Conservation (phyloP, 257 asterid genomes). For the Sherardia arvensis region DNA sequence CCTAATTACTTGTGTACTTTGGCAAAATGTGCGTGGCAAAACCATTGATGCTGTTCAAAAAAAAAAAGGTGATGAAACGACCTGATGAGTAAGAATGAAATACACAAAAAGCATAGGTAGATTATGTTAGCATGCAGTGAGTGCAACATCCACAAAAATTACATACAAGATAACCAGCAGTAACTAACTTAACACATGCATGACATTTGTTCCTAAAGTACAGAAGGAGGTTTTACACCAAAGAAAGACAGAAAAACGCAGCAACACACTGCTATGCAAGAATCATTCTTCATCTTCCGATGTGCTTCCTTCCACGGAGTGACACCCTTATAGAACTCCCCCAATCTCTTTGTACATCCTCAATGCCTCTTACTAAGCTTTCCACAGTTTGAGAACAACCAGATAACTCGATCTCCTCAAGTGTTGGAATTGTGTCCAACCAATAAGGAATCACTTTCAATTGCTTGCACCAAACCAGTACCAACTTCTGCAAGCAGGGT, state of each 20-base stretch:
- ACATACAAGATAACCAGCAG: no score
- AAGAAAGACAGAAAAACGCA: background rate
- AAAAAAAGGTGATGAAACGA: no score
- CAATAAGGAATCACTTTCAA: background rate
- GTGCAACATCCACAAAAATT: no score
- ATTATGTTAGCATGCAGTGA: no score
- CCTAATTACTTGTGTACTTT: no score
- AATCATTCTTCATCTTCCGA: no score
- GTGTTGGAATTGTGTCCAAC: background rate
- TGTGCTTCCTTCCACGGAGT: background rate
- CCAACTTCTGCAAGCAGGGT: background rate
- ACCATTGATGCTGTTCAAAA: no score
- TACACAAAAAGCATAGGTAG: no score
- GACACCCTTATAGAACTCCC: background rate
- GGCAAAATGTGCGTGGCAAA: no score
- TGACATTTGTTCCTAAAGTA: no score
- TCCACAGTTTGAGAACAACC: background rate
- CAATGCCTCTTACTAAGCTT: background rate
- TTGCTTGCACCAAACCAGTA: background rate
- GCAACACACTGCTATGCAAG: background rate
- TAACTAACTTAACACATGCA: no score
- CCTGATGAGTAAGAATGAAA: no score
- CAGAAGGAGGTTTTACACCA: background rate
- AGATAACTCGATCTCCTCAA: background rate
- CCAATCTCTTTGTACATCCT: background rate